A percentile compares a stretch with the other conserved stretches of the same genome.
Conservation (phyloP, 2,329 filamentous ascomycete species). For the Xylariaceae sp. region DNA sequence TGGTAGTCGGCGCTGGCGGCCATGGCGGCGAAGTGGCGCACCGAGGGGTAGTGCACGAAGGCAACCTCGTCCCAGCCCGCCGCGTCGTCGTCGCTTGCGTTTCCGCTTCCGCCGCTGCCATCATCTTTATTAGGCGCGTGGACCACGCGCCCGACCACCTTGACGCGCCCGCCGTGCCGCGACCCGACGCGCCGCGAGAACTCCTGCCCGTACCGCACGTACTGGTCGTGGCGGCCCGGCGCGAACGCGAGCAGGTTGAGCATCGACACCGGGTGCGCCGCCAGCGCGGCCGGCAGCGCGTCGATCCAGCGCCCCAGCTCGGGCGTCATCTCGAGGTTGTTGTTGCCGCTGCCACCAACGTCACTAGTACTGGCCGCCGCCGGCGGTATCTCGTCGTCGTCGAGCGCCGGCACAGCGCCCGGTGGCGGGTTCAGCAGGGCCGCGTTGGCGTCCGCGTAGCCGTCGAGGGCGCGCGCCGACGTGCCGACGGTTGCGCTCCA, state of each 20-base stretch:
- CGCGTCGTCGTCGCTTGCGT: constrained; percentile 4
- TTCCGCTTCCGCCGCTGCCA: constrained; percentile 2
- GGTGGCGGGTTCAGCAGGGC: constrained; percentile 9
- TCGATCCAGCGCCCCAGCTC: constrained; percentile 44
- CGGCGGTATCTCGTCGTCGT: constrained; percentile 4
- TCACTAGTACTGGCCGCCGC: no score
- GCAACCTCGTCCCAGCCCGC: constrained; percentile 56
- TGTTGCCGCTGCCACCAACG: constrained; percentile 10
- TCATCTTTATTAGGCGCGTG: no score
- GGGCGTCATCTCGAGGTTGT: constrained; percentile 47
- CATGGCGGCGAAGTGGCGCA: constrained; percentile 53
- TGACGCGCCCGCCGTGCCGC: constrained; percentile 48
- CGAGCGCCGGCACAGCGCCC: constrained; percentile 3
- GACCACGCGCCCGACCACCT: constrained; percentile 53
- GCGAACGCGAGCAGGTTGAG: constrained; percentile 55
- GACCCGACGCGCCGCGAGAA: constrained; percentile 41
- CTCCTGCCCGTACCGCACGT: constrained; percentile 50
- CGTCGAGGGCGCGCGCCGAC: constrained; percentile 11
- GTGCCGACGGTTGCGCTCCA: constrained; percentile 16
- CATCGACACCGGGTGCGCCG: constrained; percentile 48
- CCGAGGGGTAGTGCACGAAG: constrained; percentile 56
- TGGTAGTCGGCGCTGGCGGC: constrained; percentile 17
- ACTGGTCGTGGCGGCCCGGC: constrained; percentile 40
- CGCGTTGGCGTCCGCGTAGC: constrained; percentile 11
- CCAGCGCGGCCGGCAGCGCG: constrained; percentile 4